Percentiles rank a stretch among this genome's conserved stretches.
These are phyloP conservation scores for Tetracladium setigerum DNA, from an alignment of 495 filamentous ascomycete genomes.

Conservation along the genomic window DNA sequence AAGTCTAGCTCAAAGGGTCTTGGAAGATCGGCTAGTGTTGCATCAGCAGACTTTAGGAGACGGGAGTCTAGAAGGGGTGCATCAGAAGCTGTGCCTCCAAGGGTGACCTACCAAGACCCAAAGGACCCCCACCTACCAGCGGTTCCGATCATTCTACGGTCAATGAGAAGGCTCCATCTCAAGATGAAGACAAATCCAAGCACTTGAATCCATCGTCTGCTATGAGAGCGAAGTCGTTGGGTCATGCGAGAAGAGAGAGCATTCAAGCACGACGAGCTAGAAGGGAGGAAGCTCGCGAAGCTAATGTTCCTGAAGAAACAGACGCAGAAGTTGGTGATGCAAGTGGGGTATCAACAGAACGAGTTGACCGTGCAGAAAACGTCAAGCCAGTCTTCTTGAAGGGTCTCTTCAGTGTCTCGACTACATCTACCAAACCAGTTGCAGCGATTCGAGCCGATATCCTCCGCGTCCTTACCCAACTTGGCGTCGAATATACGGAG, in stretches of 20 bases:
- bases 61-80: conserved; percentile 51
- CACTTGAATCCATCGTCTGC: conserved; percentile 40
- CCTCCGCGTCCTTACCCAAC: conserved; percentile 77
- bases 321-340: conserved; percentile 50
- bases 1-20: conserved; percentile 54
- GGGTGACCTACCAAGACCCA: conserved; percentile 43
- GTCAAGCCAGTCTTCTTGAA: conserved; percentile 95
- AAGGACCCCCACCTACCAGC: conserved; percentile 64
- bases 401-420: conserved; percentile 94
- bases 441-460: conserved; percentile 81
- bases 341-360: conserved; percentile 42
- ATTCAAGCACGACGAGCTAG: conserved; percentile 75
- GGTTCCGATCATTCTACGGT: conserved; percentile 64
- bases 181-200: conserved; percentile 23
- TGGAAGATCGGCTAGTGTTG: conserved; percentile 79
- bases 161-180: conserved; percentile 30
- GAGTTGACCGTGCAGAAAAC: conserved; percentile 49
- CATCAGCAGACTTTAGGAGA: conserved; percentile 70
- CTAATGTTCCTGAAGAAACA: conserved; percentile 76
- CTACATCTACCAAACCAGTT: conserved; percentile 87
- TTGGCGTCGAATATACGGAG: conserved; percentile 84
- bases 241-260: conserved; percentile 82
- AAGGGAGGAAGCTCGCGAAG: conserved; percentile 56
- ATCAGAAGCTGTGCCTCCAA: conserved; percentile 37
- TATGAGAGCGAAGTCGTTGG: conserved; percentile 79